Evolutionary conservation across 1,139 yeast species (phyloP), one percentile per base, ranked within the genome.

Genomic region (Pichia sp.): DNA sequence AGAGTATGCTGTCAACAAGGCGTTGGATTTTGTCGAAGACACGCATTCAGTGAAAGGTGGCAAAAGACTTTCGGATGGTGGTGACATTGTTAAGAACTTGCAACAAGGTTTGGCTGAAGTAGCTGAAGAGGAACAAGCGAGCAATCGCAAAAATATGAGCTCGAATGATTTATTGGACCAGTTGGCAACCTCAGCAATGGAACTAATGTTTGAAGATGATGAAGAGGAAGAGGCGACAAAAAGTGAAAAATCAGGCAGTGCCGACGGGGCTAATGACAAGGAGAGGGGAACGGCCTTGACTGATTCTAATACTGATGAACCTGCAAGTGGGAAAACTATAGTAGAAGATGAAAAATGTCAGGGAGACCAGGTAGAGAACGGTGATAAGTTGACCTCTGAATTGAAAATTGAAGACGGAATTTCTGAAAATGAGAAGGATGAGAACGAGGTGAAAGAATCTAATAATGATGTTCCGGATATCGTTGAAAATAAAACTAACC

Each of bases 1-100:
- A 44, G 72, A 69, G 50, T 69, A 68, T 50, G 73, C 72, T 2
- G 62, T 68, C 30, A 59, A 82, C 41, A 62, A 61, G 42, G 71
- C 71, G 10, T 59, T 69, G 57, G 62, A 61, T 46, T 59, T 64
- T 48, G 68, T 64, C 41, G 70, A 66, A 54, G 59, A 56, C 41
- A 54, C 59, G 5, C 57, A 53, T 49, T 40, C 54, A 23, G 61
- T 59, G 16, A 53, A 54, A 45, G 56, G 53, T 32, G 65, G 63
- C 8, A 52, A 38, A 38, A 51, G 38, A 3, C 31, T 45, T 52
- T 42, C 47, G 8, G 78, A 41, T 72, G 56, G 75, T 74, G 65
- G 46, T 29, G 60, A 56, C 32, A 47, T 49, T 16, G 56, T 51
- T 5, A 49, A 56, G 44, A 54, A 55, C 29, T 49, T 52, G 26